Percentiles rank a stretch among this genome's conserved stretches.
Conservation (phyloP, 1,284 basidiomycete species). For the Dichomitus squalens region DNA sequence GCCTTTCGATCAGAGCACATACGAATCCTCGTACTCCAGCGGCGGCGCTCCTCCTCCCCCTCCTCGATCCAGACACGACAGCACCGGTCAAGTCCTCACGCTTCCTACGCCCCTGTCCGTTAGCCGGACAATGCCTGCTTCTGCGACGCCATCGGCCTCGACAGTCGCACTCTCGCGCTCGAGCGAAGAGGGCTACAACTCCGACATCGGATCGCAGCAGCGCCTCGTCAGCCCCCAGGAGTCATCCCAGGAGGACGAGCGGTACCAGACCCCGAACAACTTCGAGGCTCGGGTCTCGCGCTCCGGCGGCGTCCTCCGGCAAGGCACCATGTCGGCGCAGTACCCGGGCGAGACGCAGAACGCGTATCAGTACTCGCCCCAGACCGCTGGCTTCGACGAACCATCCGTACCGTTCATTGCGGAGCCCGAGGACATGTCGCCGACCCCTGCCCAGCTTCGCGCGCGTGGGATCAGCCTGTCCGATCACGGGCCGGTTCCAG, state of each 20-base stretch:
- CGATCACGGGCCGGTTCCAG: slow-evolving; percentile 80
- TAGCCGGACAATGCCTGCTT: slow-evolving; percentile 40
- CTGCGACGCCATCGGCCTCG: slow-evolving; percentile 55
- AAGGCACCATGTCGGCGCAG: slow-evolving; percentile 38
- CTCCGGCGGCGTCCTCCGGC: slow-evolving; percentile 44
- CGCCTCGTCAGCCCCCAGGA: slow-evolving; percentile 55
- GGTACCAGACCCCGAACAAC: slow-evolving; percentile 18
- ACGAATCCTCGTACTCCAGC: slow-evolving; percentile 51
- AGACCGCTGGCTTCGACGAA: slow-evolving; percentile 40
- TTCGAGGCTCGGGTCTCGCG: slow-evolving; percentile 49
- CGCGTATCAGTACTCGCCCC: slow-evolving; percentile 47
- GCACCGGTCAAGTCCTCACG: slow-evolving; percentile 67
- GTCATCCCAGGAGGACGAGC: slow-evolving; percentile 29
- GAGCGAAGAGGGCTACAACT: slow-evolving; percentile 66
- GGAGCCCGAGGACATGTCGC: slow-evolving; percentile 40
- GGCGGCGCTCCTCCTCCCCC: slow-evolving; percentile 30
- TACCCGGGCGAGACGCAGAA: slow-evolving; percentile 56
- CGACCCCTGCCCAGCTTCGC: slow-evolving; percentile 19
- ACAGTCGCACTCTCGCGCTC: slow-evolving; percentile 53
- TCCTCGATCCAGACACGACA: slow-evolving; percentile 61
- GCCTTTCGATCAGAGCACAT: slow-evolving; percentile 61
- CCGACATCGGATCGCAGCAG: slow-evolving; percentile 58
- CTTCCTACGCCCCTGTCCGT: slow-evolving; percentile 70
- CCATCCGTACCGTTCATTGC: slow-evolving; percentile 35
- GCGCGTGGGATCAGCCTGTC: slow-evolving; percentile 71